phyloP scores from a whole-genome alignment of 345 rosid species.

The Salix arbutifolia region DNA sequence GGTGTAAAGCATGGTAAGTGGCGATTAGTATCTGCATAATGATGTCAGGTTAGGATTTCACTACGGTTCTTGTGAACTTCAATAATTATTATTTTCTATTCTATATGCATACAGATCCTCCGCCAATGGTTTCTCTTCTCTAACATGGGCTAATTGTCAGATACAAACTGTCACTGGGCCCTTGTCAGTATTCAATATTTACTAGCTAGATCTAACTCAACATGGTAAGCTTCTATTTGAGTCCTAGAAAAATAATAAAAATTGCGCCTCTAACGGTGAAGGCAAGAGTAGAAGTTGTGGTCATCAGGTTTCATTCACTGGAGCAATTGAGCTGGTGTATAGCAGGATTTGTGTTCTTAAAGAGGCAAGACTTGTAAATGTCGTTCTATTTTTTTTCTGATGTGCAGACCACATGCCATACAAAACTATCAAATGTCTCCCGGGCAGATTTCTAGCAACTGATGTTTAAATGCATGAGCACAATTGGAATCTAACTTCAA shows the following conservation, averaged over 20 bases:
- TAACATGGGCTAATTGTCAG: not conserved
- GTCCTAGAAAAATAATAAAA: not conserved
- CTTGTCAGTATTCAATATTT: not conserved
- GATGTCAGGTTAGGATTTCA: not conserved
- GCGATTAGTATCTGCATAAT: constrained; percentile 9
- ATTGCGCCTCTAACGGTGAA: not conserved
- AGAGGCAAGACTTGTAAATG: not conserved
- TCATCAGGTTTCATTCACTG: not conserved
- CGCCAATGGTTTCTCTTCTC: not conserved
- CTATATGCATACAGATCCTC: not conserved
- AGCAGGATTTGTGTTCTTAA: not conserved
- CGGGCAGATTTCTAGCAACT: not conserved
- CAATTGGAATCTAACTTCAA: too few species aligned
- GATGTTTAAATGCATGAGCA: not conserved
- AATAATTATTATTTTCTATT: not conserved
- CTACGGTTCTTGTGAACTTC: not conserved
- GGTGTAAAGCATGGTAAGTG: constrained; percentile 12
- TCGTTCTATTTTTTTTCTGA: not conserved
- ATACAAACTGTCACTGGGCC: not conserved
- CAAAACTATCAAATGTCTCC: not conserved
- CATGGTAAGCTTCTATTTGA: not conserved
- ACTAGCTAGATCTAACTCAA: not conserved
- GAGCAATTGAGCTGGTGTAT: not conserved
- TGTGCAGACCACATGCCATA: not conserved
- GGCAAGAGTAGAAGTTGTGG: not conserved